Conservation (phyloP, 2,329 filamentous ascomycete species). For the Daldinia eschscholtzii region DNA sequence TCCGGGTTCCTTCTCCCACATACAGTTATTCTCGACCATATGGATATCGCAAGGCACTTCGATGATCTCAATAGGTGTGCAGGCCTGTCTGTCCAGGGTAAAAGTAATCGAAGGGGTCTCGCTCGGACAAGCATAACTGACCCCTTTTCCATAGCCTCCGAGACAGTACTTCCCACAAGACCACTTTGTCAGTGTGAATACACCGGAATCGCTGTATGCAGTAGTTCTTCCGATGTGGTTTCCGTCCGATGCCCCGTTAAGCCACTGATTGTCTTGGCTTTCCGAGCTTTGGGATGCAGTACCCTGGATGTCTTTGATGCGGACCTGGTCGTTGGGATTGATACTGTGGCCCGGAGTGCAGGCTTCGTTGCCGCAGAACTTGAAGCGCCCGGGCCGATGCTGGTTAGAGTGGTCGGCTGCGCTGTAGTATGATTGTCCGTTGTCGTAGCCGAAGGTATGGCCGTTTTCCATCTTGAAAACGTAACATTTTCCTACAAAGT, state of each 20-base stretch:
- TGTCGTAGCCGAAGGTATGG: slow-evolving; percentile 32
- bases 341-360: slow-evolving; percentile 24
- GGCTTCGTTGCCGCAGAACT: slow-evolving; percentile 32
- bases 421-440: slow-evolving; percentile 28
- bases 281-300: slow-evolving; percentile 24
- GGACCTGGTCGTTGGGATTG: slow-evolving; percentile 26
- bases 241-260: slow-evolving; percentile 25
- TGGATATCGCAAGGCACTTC: slow-evolving; percentile 33
- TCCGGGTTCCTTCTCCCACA: slow-evolving; percentile 30
- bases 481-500: slow-evolving; percentile 25
- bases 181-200: slow-evolving; percentile 33
- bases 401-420: slow-evolving; percentile 31
- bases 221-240: slow-evolving; percentile 25
- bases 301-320: slow-evolving; percentile 25
- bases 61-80: slow-evolving; percentile 27
- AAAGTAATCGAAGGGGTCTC: slow-evolving; percentile 26
- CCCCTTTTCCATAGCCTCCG: slow-evolving; percentile 20
- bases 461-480: slow-evolving; percentile 29
- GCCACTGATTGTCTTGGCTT: slow-evolving; percentile 23
- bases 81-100: slow-evolving; percentile 26
- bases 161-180: slow-evolving; percentile 32
- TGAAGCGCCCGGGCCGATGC: slow-evolving; percentile 28
- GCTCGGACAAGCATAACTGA: slow-evolving; percentile 26
- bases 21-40: slow-evolving; percentile 27
- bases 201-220: slow-evolving; percentile 18